These are phyloP conservation scores for Aspergillus eucalypticola DNA, from an alignment of 2,329 filamentous ascomycete species.

Conservation along the genomic window DNA sequence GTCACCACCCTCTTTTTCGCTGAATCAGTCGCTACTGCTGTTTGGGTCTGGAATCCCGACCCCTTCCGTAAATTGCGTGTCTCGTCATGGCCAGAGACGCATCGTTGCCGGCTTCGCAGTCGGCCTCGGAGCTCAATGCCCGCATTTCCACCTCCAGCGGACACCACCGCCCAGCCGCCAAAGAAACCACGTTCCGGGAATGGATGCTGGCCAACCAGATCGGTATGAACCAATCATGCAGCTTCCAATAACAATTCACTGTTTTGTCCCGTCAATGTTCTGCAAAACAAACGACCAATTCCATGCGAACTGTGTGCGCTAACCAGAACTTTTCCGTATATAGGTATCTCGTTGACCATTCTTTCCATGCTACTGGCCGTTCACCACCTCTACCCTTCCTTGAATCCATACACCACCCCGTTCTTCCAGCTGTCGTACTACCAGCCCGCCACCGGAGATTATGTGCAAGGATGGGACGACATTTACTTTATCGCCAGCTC, in stretches of 20 bases:
- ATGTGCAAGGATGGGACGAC: conserved; percentile 78
- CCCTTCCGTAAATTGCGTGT: not conserved
- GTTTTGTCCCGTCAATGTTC: not conserved
- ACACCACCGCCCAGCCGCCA: conserved; percentile 28
- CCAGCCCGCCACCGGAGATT: conserved; percentile 67
- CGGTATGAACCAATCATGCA: conserved; percentile 55
- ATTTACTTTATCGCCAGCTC: conserved; percentile 73
- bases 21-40: conserved; percentile 8
- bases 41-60: conserved; percentile 12
- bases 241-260: not conserved
- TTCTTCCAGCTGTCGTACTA: conserved; percentile 88
- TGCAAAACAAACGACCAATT: not conserved
- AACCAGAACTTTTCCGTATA: not conserved
- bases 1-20: not conserved
- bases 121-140: conserved; percentile 42
- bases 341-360: conserved; percentile 83
- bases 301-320: not conserved
- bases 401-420: conserved; percentile 75
- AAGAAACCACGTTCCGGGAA: conserved; percentile 46
- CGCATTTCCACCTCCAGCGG: conserved; percentile 39
- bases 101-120: conserved; percentile 26
- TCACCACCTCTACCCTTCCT: conserved; percentile 78
- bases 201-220: conserved; percentile 80
- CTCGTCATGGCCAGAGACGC: conserved; percentile 39
- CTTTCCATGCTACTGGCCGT: conserved; percentile 79